Conservation (phyloP, 805 yeast genomes). For the Candida boidinii region DNA sequence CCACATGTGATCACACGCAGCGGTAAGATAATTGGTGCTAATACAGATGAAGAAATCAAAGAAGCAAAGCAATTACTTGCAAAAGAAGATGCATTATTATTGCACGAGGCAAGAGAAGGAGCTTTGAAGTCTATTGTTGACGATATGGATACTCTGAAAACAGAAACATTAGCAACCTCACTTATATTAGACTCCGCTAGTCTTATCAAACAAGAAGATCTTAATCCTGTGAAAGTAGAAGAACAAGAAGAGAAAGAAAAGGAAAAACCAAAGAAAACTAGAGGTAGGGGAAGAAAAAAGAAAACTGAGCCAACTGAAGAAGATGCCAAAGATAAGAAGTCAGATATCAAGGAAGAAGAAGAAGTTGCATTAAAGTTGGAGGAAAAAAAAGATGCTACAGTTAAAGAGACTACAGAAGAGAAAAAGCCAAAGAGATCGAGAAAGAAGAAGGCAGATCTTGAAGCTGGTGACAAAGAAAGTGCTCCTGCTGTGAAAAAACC, state of each 20-base stretch:
- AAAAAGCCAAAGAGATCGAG: neutral
- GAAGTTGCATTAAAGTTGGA: slow-evolving; percentile 1
- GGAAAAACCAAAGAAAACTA: neutral
- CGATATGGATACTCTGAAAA: neutral
- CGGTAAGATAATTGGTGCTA: too few species aligned
- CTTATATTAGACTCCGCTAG: neutral
- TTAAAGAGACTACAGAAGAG: neutral
- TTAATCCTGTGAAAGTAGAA: slow-evolving; percentile 2
- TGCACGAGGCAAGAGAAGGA: too few species aligned
- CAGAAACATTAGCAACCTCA: neutral
- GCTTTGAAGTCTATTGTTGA: too few species aligned
- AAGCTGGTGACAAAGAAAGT: neutral
- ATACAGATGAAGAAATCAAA: too few species aligned
- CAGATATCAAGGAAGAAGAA: slow-evolving; percentile 3
- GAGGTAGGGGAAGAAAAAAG: neutral
- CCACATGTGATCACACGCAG: too few species aligned
- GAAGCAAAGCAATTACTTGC: too few species aligned
- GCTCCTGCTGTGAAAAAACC: neutral
- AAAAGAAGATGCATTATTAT: too few species aligned
- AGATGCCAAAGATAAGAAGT: slow-evolving; percentile 3
- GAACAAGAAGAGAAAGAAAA: neutral
- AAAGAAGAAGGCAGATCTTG: neutral
- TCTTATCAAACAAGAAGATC: neutral
- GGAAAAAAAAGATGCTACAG: neutral
- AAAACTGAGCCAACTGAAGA: neutral